Percentiles rank a stretch among this genome's conserved stretches.
These are phyloP conservation scores for Taiwanofungus camphoratus DNA, from an alignment of 1,284 basidiomycete genomes.

Conservation along the genomic window DNA sequence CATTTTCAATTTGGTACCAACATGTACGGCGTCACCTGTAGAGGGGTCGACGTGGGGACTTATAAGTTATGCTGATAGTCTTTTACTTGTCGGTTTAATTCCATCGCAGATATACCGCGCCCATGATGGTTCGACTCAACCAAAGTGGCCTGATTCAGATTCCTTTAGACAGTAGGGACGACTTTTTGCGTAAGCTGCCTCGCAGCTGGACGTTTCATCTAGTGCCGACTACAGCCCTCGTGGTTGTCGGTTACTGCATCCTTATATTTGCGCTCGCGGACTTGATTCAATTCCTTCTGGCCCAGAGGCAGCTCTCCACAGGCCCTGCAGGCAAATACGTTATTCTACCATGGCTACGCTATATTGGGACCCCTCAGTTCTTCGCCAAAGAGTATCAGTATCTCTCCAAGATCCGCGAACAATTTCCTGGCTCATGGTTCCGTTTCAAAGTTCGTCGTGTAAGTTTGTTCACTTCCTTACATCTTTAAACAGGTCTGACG, in stretches of 20 bases:
- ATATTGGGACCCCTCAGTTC: slow-evolving; percentile 4
- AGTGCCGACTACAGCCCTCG: background rate
- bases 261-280: background rate
- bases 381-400: slow-evolving; percentile 5
- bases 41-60: no score
- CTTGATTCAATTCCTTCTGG: background rate
- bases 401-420: background rate
- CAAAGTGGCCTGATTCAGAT: no score
- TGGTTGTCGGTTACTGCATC: background rate
- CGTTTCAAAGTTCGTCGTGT: background rate
- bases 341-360: slow-evolving; percentile 1
- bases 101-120: no score
- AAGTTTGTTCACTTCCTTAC: background rate
- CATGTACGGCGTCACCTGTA: no score
- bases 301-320: background rate
- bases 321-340: slow-evolving; percentile 1
- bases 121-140: no score
- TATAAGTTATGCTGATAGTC: no score
- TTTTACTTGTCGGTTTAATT: no score
- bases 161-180: no score
- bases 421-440: slow-evolving; percentile 3
- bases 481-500: background rate
- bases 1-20: no score
- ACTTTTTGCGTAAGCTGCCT: slow-evolving; percentile 1
- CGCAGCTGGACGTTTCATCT: background rate